Evolutionary conservation across 1,284 basidiomycete genomes (phyloP), one percentile per base, ranked within the genome.

Genomic region (Puccinia novopanici): DNA sequence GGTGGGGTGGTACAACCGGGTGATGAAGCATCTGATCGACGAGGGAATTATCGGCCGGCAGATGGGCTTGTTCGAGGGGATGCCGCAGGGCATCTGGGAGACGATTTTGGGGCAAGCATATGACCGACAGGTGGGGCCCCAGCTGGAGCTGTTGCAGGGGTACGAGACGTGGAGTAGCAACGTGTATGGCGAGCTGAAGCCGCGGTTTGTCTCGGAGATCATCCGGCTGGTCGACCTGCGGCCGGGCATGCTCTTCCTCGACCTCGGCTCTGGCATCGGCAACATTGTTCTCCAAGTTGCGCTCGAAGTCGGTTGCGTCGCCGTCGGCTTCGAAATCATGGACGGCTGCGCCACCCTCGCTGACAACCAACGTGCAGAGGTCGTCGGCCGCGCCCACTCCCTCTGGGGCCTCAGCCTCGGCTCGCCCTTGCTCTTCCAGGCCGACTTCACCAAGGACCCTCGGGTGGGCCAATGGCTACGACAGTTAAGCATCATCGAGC

Each of bases 251-350:
- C 84, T 85, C 15, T 86, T 88, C 81, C 84, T 89, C 34, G 89
- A 90, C 83, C 86, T 90, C 17, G 89, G 89, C 0, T 87, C 87
- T 1, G 89, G 89, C 0, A 89, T 90, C 0, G 88, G 88, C 40
- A 89, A 89, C 82, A 87, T 88, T 55, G 85, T 89, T 3, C 84
- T 89, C 0, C 89, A 89, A 82, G 87, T 87, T 0, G 87, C 88
- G 0, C 83, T 89, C n/a, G 88, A 88, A 84, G 87, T 87, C 0
- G 88, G 88, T 0, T 87, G 85, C 52, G 82, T 84, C 22, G 82
- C 84, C 27, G 88, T 87, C 82, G 89, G 89, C 12, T 88, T 88
- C 81, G 89, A 89, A 82, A 87, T 87, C 81, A 87, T 89, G 84
- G 85, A 86, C 0, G 85, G 87, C 2, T 88, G 89, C 0, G 86